These are phyloP conservation scores for Pichiaceae sp. DNA, from an alignment of 1,139 yeast species.

Conservation along the genomic window DNA sequence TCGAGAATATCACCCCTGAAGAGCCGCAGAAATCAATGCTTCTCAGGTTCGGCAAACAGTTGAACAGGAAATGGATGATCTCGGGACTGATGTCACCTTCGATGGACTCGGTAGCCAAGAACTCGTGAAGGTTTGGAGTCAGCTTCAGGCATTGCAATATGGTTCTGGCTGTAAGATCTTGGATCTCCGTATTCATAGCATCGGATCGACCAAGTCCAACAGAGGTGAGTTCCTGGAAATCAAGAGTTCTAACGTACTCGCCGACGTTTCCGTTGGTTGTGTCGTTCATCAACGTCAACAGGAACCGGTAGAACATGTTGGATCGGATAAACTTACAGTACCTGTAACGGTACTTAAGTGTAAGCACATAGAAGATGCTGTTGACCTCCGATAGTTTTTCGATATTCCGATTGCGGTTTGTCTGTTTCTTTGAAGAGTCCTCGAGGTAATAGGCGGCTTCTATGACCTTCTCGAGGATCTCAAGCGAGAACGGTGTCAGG, in stretches of 20 bases:
- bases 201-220: slow-evolving; percentile 87
- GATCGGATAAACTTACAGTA: slow-evolving; percentile 75
- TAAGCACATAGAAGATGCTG: slow-evolving; percentile 17
- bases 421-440: slow-evolving; percentile 16
- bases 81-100: slow-evolving; percentile 71
- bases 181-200: slow-evolving; percentile 83
- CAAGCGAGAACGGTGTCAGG: slow-evolving; percentile 14
- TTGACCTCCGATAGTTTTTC: slow-evolving; percentile 16
- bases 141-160: slow-evolving; percentile 52
- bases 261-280: slow-evolving; percentile 36
- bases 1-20: slow-evolving; percentile 52
- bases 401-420: slow-evolving; percentile 19
- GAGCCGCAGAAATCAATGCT: slow-evolving; percentile 89
- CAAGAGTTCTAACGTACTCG: slow-evolving; percentile 64
- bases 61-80: slow-evolving; percentile 53
- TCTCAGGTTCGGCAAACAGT: slow-evolving; percentile 50
- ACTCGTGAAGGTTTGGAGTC: slow-evolving; percentile 67
- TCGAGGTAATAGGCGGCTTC: slow-evolving; percentile 20
- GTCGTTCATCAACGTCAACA: slow-evolving; percentile 39
- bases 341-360: slow-evolving; percentile 38
- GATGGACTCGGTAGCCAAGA: slow-evolving; percentile 77
- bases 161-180: slow-evolving; percentile 77
- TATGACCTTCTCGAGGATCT: slow-evolving; percentile 22
- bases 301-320: slow-evolving; percentile 67
- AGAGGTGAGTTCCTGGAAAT: slow-evolving; percentile 83